phyloP scores from a whole-genome alignment of 2,329 filamentous ascomycete genomes.

The Fusarium poae region DNA sequence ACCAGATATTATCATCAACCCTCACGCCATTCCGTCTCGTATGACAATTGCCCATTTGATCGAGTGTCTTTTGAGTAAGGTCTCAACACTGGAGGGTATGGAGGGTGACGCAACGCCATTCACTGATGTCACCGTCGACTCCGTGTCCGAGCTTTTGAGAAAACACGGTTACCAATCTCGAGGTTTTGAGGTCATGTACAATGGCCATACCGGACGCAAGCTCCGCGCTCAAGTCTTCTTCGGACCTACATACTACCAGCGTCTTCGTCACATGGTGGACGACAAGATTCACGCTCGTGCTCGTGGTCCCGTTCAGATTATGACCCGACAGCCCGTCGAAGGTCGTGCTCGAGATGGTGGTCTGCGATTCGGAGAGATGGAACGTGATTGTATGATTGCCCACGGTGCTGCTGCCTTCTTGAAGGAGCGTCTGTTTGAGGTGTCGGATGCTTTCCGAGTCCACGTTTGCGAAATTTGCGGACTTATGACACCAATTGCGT shows the following conservation, averaged over 20 bases:
- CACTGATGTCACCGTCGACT: slow-evolving; percentile 96
- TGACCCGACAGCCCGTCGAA: slow-evolving; percentile 97
- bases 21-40: slow-evolving; percentile 98
- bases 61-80: slow-evolving; percentile 97
- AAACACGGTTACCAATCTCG: slow-evolving; percentile 96
- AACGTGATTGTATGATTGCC: slow-evolving; percentile 99
- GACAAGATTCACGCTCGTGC: slow-evolving; percentile 99
- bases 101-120: slow-evolving; percentile 98
- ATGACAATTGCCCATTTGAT: slow-evolving; percentile 99
- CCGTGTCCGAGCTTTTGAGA: slow-evolving; percentile 86
- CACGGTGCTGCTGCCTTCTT: slow-evolving; percentile 96
- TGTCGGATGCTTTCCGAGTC: slow-evolving; percentile 97
- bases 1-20: slow-evolving; percentile 98
- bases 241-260: slow-evolving; percentile 98
- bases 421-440: slow-evolving; percentile 97
- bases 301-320: slow-evolving; percentile 94
- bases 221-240: slow-evolving; percentile 95
- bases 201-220: slow-evolving; percentile 96
- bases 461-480: slow-evolving; percentile 99
- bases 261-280: slow-evolving; percentile 98
- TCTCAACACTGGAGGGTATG: slow-evolving; percentile 90
- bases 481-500: slow-evolving; percentile 99
- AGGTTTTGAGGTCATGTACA: slow-evolving; percentile 99
- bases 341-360: slow-evolving; percentile 98
- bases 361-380: slow-evolving; percentile 99